Evolutionary conservation across 305 asterid genomes (phyloP).

Genomic region (Ruellia speciosa): DNA sequence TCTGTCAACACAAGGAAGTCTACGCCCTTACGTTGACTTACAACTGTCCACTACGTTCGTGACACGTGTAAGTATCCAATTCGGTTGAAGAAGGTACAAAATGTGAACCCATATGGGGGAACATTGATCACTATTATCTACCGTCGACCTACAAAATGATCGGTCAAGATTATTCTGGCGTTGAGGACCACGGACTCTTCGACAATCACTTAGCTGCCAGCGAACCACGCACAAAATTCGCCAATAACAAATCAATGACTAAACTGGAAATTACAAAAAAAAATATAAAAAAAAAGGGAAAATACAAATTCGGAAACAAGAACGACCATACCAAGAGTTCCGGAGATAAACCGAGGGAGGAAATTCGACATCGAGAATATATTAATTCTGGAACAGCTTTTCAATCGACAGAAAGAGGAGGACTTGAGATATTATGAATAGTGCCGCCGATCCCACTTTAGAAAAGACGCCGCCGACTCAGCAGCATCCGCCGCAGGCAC

Average conservation of each 20-base stretch:
- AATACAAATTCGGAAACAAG: not conserved
- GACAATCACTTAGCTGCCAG: not conserved
- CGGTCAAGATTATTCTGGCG: not conserved
- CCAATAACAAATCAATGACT: too few relatives aligned
- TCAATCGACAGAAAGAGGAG: not conserved
- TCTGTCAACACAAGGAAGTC: not conserved
- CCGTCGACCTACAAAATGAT: not conserved
- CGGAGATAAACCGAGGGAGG: not conserved
- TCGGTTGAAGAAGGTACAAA: too few relatives aligned
- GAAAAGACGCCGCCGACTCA: slow-evolving; percentile 15
- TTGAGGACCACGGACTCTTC: not conserved
- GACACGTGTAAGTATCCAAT: not conserved
- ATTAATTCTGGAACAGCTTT: not conserved
- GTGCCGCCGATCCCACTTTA: slow-evolving; percentile 19
- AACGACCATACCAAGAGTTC: slow-evolving; percentile 9
- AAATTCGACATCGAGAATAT: not conserved
- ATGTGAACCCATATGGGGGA: not conserved
- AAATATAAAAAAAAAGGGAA: not conserved
- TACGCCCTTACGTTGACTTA: not conserved
- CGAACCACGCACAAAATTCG: not conserved
- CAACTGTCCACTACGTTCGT: not conserved
- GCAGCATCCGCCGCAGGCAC: slow-evolving; percentile 11
- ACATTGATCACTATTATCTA: not conserved
- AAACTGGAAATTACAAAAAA: too few relatives aligned
- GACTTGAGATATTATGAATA: slow-evolving; percentile 20